Percentiles rank a stretch among this genome's conserved stretches.
These are phyloP conservation scores for Truncatella angustata DNA, from an alignment of 2,329 filamentous ascomycete species.

Conservation along the genomic window DNA sequence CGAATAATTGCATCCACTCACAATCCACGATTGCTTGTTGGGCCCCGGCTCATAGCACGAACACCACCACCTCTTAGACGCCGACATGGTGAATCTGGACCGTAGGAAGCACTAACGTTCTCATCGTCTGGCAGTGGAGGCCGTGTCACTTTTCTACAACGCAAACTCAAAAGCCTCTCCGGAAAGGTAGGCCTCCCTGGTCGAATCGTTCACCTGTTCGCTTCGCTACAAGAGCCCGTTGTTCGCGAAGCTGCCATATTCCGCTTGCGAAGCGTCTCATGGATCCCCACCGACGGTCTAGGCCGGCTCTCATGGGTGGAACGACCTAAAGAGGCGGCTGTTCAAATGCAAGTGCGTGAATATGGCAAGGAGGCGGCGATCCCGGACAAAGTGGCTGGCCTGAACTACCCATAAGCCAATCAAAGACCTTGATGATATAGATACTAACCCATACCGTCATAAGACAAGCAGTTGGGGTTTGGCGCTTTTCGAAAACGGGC, in stretches of 20 bases:
- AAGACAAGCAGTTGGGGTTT: background rate
- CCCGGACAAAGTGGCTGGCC: background rate
- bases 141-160: background rate
- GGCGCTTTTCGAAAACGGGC: too few species aligned
- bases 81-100: background rate
- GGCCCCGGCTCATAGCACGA: background rate
- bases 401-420: background rate
- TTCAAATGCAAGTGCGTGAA: background rate
- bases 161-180: background rate
- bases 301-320: background rate
- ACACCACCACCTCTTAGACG: background rate
- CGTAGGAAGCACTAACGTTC: background rate
- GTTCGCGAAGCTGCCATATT: background rate
- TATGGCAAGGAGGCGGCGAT: constrained; percentile 1
- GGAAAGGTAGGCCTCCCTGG: background rate
- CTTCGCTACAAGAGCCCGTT: background rate
- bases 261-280: background rate
- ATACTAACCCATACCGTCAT: background rate
- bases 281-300: background rate
- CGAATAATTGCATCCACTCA: too few species aligned
- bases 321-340: background rate
- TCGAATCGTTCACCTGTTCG: background rate
- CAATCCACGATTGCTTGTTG: background rate
- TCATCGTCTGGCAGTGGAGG: background rate
- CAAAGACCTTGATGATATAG: background rate